Conservation (phyloP, 345 rosid species). For the Eucalyptus regnans region DNA sequence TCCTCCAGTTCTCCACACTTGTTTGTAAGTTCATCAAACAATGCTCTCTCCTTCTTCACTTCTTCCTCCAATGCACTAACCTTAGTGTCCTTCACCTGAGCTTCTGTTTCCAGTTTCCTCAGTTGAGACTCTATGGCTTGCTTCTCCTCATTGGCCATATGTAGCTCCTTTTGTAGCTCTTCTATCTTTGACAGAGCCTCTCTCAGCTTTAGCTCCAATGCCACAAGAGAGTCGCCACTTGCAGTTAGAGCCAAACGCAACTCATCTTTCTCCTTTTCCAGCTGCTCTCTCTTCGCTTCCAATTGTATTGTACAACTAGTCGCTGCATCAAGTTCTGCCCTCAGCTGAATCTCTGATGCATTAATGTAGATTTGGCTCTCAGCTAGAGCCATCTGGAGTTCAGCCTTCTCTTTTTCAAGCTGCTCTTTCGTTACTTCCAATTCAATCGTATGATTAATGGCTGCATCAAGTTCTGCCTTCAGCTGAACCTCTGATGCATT, state of each 20-base stretch:
- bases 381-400: not conserved
- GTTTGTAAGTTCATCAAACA: slow-evolving; percentile 23
- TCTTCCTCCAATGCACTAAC: slow-evolving; percentile 49
- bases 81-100: slow-evolving; percentile 27
- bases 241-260: not conserved
- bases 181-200: not conserved
- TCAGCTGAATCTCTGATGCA: not conserved
- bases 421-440: not conserved
- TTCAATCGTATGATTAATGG: not conserved
- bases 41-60: slow-evolving; percentile 38
- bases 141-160: not conserved
- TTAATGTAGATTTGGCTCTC: not conserved
- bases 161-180: not conserved
- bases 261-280: not conserved
- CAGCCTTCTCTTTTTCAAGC: not conserved
- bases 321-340: not conserved
- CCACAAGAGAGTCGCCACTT: not conserved
- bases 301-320: not conserved
- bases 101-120: slow-evolving; percentile 31
- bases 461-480: not conserved
- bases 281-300: not conserved
- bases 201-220: not conserved
- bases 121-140: slow-evolving; percentile 19
- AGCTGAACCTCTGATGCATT: slow-evolving; percentile 1
- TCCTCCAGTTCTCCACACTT: slow-evolving; percentile 65